Evolutionary conservation across 331 rosid species (phyloP).

Genomic region (Erythrophleum ivorense): DNA sequence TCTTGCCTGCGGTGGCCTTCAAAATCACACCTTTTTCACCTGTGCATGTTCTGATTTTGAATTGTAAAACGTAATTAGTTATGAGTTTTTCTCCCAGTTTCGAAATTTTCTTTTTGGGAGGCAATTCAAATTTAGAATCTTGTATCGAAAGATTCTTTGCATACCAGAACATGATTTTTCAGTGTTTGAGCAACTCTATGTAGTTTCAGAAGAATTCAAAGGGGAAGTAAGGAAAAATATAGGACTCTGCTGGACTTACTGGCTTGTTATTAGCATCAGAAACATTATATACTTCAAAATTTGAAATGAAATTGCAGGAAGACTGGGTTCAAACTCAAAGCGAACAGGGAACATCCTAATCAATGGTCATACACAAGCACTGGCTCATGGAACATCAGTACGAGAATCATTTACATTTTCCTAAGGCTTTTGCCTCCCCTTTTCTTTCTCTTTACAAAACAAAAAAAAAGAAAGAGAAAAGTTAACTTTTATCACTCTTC

Average conservation of each 20-base stretch:
- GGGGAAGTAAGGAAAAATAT: too few relatives aligned
- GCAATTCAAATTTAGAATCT: too few relatives aligned
- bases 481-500: too few relatives aligned
- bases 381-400: neutral
- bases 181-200: neutral
- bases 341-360: constrained; percentile 66
- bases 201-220: too few relatives aligned
- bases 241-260: too few relatives aligned
- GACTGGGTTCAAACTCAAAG: constrained; percentile 56
- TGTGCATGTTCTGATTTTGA: neutral
- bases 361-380: constrained; percentile 62
- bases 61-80: neutral
- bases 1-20: neutral
- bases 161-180: neutral
- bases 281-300: neutral
- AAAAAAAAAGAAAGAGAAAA: too few relatives aligned
- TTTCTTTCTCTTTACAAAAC: too few relatives aligned
- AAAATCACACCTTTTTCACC: neutral
- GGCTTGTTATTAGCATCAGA: neutral
- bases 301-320: constrained; percentile 55
- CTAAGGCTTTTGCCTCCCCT: neutral
- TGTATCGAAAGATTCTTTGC: neutral
- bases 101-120: neutral
- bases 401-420: neutral
- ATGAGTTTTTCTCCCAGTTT: neutral